These are phyloP conservation scores for Nitzschia putrida DNA, from an alignment of 108 stramenopile genomes.

Conservation along the genomic window DNA sequence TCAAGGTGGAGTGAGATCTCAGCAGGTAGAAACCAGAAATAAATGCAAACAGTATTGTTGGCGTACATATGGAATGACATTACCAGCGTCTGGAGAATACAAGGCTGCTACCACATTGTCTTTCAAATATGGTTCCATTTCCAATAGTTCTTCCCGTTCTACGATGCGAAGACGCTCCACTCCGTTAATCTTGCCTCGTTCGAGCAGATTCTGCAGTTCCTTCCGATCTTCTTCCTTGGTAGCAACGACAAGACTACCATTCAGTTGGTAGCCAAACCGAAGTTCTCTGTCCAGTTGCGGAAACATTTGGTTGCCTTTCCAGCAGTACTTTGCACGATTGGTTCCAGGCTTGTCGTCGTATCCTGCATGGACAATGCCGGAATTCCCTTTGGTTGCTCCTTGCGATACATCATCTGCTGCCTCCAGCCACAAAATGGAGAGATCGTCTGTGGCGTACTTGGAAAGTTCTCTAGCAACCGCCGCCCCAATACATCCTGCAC, in stretches of 20 bases:
- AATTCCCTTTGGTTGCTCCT: conserved; percentile 62
- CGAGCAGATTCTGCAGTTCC: conserved; percentile 60
- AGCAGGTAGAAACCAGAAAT: no score
- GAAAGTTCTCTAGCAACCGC: conserved; percentile 82
- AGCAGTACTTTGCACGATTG: conserved; percentile 71
- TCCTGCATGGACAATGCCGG: conserved; percentile 86
- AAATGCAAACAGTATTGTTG: background rate
- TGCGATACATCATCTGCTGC: conserved; percentile 80
- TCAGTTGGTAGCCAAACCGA: conserved; percentile 80
- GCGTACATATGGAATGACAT: conserved; percentile 78
- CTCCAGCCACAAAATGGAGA: conserved; percentile 60
- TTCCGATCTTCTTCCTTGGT: conserved; percentile 57
- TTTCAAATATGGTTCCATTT: conserved; percentile 68
- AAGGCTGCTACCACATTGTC: conserved; percentile 71
- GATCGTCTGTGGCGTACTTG: conserved; percentile 52
- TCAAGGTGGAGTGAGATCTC: conserved; percentile 2
- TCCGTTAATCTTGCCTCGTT: conserved; percentile 72
- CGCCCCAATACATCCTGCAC: conserved; percentile 76
- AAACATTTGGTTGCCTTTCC: conserved; percentile 87
- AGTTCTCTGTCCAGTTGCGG: conserved; percentile 72
- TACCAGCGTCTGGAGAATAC: conserved; percentile 78
- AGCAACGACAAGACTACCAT: conserved; percentile 78
- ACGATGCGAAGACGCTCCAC: conserved; percentile 71
- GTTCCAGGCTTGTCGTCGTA: conserved; percentile 83
- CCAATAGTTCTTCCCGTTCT: conserved; percentile 54